Percentiles rank a stretch among this genome's conserved stretches.
Evolutionary conservation across 352 stramenopile genomes (phyloP).

Genomic region (Bremia lactucae): DNA sequence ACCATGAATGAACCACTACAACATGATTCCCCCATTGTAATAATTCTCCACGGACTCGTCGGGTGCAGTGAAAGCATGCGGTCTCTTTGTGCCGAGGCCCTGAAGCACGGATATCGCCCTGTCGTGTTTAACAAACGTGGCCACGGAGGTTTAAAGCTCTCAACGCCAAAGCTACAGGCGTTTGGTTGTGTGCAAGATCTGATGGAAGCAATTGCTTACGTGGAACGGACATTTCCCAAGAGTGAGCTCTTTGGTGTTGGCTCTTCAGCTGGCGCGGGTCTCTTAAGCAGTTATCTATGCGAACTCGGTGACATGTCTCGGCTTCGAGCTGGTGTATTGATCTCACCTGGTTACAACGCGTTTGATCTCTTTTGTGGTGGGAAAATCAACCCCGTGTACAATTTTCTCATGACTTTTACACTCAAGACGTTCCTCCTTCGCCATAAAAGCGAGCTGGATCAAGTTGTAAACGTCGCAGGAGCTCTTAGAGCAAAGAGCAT

Average conservation of each 20-base stretch:
- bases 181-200: slow-evolving; percentile 67
- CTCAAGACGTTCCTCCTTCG: slow-evolving; percentile 56
- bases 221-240: slow-evolving; percentile 35
- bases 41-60: slow-evolving; percentile 64
- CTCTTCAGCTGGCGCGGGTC: slow-evolving; percentile 56
- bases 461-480: slow-evolving; percentile 35
- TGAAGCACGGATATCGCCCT: slow-evolving; percentile 50
- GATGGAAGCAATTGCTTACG: slow-evolving; percentile 33
- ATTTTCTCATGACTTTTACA: slow-evolving; percentile 69
- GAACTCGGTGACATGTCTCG: slow-evolving; percentile 42
- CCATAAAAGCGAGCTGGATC: slow-evolving; percentile 31
- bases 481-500: slow-evolving; percentile 46
- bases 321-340: slow-evolving; percentile 45
- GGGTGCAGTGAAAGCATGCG: slow-evolving; percentile 54
- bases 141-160: slow-evolving; percentile 48
- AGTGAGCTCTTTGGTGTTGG: slow-evolving; percentile 57
- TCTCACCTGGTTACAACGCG: slow-evolving; percentile 70
- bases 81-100: slow-evolving; percentile 49
- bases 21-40: slow-evolving; percentile 34
- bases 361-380: slow-evolving; percentile 62
- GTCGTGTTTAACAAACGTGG: slow-evolving; percentile 83
- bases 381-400: slow-evolving; percentile 57
- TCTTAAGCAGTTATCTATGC: slow-evolving; percentile 65
- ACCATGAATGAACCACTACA: slow-evolving; percentile 4
- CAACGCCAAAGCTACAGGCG: slow-evolving; percentile 52